A percentile compares a stretch with the other conserved stretches of the same genome.
These are phyloP conservation scores for Pseudogymnoascus verrucosus DNA, from an alignment of 2,329 filamentous ascomycete genomes.

Conservation along the genomic window DNA sequence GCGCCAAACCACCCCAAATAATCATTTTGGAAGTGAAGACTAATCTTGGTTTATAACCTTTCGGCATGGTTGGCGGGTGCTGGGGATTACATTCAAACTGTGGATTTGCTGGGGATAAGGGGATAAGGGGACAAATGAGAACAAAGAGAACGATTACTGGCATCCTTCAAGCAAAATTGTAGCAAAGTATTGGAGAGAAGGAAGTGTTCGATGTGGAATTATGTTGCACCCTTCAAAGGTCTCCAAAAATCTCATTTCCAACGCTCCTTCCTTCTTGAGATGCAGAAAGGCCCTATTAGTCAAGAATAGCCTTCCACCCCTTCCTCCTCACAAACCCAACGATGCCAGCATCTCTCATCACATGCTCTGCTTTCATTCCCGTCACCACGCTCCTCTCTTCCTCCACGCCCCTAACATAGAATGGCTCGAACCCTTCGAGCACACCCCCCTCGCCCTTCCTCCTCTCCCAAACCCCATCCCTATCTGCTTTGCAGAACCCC, in stretches of 20 bases:
- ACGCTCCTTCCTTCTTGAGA: background rate
- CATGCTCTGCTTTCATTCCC: constrained; percentile 48
- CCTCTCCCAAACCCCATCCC: constrained; percentile 21
- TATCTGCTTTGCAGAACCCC: constrained; percentile 42
- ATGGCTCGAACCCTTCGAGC: constrained; percentile 41
- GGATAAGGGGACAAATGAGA: background rate
- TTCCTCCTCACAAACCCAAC: constrained; percentile 47
- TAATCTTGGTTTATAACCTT: background rate
- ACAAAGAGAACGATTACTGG: background rate
- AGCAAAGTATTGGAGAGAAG: background rate
- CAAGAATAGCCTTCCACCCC: constrained; percentile 48
- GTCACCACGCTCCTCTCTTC: constrained; percentile 60
- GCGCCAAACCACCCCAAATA: background rate
- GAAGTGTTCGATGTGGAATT: background rate
- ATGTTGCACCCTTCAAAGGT: background rate
- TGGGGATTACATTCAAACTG: background rate
- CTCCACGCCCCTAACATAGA: constrained; percentile 53
- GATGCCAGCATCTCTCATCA: constrained; percentile 55
- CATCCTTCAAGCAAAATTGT: background rate
- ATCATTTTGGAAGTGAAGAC: background rate
- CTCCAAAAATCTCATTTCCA: background rate
- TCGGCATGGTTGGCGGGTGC: background rate
- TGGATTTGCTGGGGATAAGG: background rate
- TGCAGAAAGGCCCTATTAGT: constrained; percentile 18
- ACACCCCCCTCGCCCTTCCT: constrained; percentile 11